Percentiles rank a stretch among this genome's conserved stretches.
These are phyloP conservation scores for Wickerhamiella brachini DNA, from an alignment of 805 yeast species.

Conservation along the genomic window DNA sequence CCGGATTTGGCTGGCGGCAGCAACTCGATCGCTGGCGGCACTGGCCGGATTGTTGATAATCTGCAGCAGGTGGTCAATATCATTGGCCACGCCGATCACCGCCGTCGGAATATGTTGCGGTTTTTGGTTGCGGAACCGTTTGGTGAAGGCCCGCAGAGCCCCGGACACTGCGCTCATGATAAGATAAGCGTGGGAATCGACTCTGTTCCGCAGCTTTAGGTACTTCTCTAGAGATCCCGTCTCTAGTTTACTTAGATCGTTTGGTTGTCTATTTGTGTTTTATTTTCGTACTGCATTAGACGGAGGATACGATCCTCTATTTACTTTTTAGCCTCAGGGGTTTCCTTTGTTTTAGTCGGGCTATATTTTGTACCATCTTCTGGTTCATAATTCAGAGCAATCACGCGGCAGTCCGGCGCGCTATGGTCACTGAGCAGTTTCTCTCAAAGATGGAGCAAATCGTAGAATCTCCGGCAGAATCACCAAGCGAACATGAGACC, in stretches of 20 bases:
- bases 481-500: constrained; percentile 75
- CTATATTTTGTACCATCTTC: too few species aligned
- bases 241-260: too few species aligned
- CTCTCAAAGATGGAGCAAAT: constrained; percentile 75
- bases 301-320: too few species aligned
- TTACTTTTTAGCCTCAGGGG: too few species aligned
- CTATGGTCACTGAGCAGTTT: constrained; percentile 17
- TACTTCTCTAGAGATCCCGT: too few species aligned
- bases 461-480: constrained; percentile 77
- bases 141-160: not conserved
- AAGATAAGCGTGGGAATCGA: not conserved
- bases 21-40: constrained; percentile 23
- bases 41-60: constrained; percentile 13
- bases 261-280: too few species aligned
- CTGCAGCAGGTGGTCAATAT: constrained; percentile 22
- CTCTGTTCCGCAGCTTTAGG: not conserved
- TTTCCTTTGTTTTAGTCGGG: too few species aligned
- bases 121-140: not conserved
- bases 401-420: too few species aligned
- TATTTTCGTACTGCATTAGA: too few species aligned
- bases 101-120: constrained; percentile 9
- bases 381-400: too few species aligned
- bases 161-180: constrained; percentile 3
- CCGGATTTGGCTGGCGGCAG: constrained; percentile 39
- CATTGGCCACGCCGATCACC: constrained; percentile 24